A percentile compares a stretch with the other conserved stretches of the same genome.
phyloP scores from a whole-genome alignment of 352 stramenopile species.

The Phytophthora sp. region DNA sequence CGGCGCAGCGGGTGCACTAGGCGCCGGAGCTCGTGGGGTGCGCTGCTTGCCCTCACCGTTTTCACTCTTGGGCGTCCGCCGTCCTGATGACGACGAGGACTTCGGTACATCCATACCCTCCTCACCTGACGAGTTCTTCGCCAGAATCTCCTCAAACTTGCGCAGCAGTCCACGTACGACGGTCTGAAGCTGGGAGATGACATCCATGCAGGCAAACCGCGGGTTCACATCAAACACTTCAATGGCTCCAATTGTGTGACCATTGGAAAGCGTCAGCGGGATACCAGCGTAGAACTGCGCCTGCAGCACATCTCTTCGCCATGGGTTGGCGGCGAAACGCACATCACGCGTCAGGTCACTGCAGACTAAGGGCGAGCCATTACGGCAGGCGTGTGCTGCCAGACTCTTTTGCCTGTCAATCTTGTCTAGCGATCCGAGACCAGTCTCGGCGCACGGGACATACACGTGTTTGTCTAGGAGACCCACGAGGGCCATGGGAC shows the following conservation, averaged over 20 bases:
- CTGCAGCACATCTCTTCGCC: conserved; percentile 58
- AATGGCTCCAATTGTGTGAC: conserved; percentile 77
- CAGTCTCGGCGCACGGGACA: conserved; percentile 59
- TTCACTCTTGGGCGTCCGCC: conserved; percentile 27
- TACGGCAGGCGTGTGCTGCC: conserved; percentile 75
- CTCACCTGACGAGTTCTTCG: conserved; percentile 52
- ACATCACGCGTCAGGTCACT: conserved; percentile 76
- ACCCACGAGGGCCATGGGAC: conserved; percentile 66
- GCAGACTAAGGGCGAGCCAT: conserved; percentile 75
- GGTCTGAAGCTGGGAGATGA: conserved; percentile 77
- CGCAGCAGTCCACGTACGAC: conserved; percentile 77
- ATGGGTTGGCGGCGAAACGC: conserved; percentile 78
- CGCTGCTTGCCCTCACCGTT: conserved; percentile 32
- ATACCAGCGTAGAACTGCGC: conserved; percentile 86
- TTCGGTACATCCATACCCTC: conserved; percentile 57
- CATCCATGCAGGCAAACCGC: conserved; percentile 73
- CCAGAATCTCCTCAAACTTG: conserved; percentile 82
- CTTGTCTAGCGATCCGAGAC: conserved; percentile 38
- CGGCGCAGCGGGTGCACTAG: conserved; percentile 31
- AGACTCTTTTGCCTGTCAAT: conserved; percentile 71
- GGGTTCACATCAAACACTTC: conserved; percentile 74
- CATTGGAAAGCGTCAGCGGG: conserved; percentile 80
- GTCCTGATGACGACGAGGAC: conserved; percentile 65
- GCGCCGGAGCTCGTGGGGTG: conserved; percentile 30
- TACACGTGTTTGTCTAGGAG: conserved; percentile 81